Percentiles rank a stretch among this genome's conserved stretches.
Conservation (phyloP, 352 stramenopile genomes). For the Globisporangium emineosum region DNA sequence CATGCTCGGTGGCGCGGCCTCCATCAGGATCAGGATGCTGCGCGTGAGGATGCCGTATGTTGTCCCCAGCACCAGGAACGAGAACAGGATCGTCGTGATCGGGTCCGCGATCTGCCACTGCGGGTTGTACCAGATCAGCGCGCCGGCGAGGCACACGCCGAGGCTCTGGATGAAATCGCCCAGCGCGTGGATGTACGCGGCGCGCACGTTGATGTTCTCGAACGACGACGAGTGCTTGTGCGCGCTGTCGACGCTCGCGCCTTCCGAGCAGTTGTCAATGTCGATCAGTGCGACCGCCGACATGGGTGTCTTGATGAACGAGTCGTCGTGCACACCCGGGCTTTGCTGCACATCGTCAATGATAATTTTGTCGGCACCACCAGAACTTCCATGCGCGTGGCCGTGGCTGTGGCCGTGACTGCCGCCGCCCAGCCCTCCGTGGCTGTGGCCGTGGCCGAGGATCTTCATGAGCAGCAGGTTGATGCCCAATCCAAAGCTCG, state of each 20-base stretch:
- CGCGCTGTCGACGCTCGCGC: slow-evolving; percentile 6
- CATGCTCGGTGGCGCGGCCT: slow-evolving; percentile 85
- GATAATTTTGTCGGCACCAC: slow-evolving; percentile 21
- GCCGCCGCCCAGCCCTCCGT: slow-evolving; percentile 47
- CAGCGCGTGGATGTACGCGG: slow-evolving; percentile 97
- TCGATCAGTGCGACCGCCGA: slow-evolving; percentile 76
- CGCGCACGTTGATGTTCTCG: slow-evolving; percentile 96
- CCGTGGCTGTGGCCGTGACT: slow-evolving; percentile 50
- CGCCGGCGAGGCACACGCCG: slow-evolving; percentile 94
- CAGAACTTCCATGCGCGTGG: slow-evolving; percentile 22
- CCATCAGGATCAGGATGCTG: slow-evolving; percentile 93
- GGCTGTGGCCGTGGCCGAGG: slow-evolving; percentile 68
- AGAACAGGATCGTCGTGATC: slow-evolving; percentile 97
- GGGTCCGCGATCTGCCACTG: slow-evolving; percentile 95
- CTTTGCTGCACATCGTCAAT: slow-evolving; percentile 36
- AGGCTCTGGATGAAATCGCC: slow-evolving; percentile 97
- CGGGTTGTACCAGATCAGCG: slow-evolving; percentile 96
- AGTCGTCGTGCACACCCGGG: slow-evolving; percentile 38
- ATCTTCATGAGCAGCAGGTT: slow-evolving; percentile 95
- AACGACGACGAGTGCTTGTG: slow-evolving; percentile 39
- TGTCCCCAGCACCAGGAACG: slow-evolving; percentile 91
- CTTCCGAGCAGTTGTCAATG: slow-evolving; percentile 22
- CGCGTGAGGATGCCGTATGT: slow-evolving; percentile 91
- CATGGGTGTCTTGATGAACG: slow-evolving; percentile 70
- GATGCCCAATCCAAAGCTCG: slow-evolving; percentile 90